These are phyloP conservation scores for Exophiala sideris DNA, from an alignment of 2,329 filamentous ascomycete species.

Conservation along the genomic window DNA sequence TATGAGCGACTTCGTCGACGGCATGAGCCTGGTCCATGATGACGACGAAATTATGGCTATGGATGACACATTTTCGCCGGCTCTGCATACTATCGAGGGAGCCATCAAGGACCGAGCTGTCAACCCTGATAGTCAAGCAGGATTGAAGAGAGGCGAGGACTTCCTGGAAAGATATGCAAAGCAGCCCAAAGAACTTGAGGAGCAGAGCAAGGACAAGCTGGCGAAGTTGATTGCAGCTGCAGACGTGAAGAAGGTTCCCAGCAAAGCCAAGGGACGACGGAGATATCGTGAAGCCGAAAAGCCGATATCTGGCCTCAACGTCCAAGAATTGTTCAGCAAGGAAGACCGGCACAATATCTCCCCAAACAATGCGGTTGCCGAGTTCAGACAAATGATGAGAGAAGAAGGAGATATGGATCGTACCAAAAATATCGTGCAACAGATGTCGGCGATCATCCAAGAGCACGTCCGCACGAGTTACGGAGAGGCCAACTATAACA, in stretches of 20 bases:
- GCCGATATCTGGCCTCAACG: slow-evolving; percentile 84
- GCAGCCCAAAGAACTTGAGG: slow-evolving; percentile 65
- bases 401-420: slow-evolving; percentile 57
- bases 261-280: slow-evolving; percentile 72
- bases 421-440: slow-evolving; percentile 65
- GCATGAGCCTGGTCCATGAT: slow-evolving; percentile 79
- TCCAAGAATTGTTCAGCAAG: slow-evolving; percentile 72
- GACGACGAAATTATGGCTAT: slow-evolving; percentile 67
- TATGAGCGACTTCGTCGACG: slow-evolving; percentile 90
- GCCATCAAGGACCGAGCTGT: slow-evolving; percentile 80
- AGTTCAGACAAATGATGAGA: slow-evolving; percentile 78
- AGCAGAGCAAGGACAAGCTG: slow-evolving; percentile 56
- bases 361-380: slow-evolving; percentile 75
- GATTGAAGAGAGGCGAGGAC: too few species aligned
- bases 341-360: slow-evolving; percentile 55
- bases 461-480: slow-evolving; percentile 68
- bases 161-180: slow-evolving; percentile 56
- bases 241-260: slow-evolving; percentile 83
- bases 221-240: slow-evolving; percentile 64
- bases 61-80: slow-evolving; percentile 78
- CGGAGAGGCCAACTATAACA: slow-evolving; percentile 70
- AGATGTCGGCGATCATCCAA: slow-evolving; percentile 71
- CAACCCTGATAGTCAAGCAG: slow-evolving; percentile 36
- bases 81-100: slow-evolving; percentile 84
- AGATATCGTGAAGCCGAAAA: slow-evolving; percentile 66